Conservation (phyloP, 768 basidiomycete species). For the Hysterangium stoloniferum region DNA sequence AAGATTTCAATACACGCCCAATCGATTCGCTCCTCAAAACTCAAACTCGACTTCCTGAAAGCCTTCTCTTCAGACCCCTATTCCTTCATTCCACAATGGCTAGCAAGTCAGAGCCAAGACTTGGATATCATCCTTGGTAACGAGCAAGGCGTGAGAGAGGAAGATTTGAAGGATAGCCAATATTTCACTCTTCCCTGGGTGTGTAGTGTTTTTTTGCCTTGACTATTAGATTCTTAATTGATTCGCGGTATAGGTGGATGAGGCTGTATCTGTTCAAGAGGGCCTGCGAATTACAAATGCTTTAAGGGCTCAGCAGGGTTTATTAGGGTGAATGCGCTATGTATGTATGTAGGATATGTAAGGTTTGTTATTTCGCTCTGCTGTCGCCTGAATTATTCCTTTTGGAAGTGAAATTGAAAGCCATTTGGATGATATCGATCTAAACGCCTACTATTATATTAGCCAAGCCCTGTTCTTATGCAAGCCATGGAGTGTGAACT, state of each 20-base stretch:
- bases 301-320: slow-evolving; percentile 11
- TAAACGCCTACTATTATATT: no score
- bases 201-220: slow-evolving; percentile 6
- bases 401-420: no score
- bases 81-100: slow-evolving; percentile 81
- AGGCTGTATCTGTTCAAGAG: slow-evolving; percentile 82
- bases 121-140: slow-evolving; percentile 85
- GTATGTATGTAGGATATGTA: no score
- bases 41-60: slow-evolving; percentile 80
- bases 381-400: no score
- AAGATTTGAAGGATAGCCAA: slow-evolving; percentile 82
- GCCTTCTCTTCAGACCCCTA: slow-evolving; percentile 75
- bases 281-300: slow-evolving; percentile 55
- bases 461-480: no score
- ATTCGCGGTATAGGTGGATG: slow-evolving; percentile 25
- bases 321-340: slow-evolving; percentile 5
- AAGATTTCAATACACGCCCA: slow-evolving; percentile 81
- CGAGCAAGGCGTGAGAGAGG: slow-evolving; percentile 66
- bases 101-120: slow-evolving; percentile 88
- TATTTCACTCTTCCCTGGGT: slow-evolving; percentile 93
- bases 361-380: no score
- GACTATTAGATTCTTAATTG: background rate
- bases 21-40: slow-evolving; percentile 77
- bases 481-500: no score
- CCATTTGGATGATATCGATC: no score